These are phyloP conservation scores for Penicillium sp. DNA, from an alignment of 2,329 filamentous ascomycete species.

Conservation along the genomic window DNA sequence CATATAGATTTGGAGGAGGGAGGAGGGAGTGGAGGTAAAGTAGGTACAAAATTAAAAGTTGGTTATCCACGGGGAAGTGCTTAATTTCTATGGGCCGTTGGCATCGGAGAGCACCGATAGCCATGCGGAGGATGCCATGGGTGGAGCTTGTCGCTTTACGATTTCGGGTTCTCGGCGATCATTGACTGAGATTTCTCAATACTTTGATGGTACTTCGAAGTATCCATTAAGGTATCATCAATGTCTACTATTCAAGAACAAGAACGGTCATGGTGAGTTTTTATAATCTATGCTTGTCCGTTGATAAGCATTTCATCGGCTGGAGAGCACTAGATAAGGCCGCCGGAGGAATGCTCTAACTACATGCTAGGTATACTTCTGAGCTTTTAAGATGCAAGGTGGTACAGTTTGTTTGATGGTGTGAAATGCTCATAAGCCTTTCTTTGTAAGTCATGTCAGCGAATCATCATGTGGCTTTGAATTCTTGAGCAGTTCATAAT, in stretches of 20 bases:
- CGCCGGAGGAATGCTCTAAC: no score
- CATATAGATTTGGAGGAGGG: slow-evolving; percentile 7
- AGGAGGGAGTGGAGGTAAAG: not conserved
- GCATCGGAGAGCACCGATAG: slow-evolving; percentile 40
- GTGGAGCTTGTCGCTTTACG: not conserved
- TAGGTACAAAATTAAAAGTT: slow-evolving; percentile 1
- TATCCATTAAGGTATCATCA: no score
- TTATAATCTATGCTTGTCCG: not conserved
- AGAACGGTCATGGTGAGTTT: not conserved
- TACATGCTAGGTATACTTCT: no score
- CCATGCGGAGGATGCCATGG: slow-evolving; percentile 26
- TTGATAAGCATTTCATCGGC: not conserved
- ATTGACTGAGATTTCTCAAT: not conserved
- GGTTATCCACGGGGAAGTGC: not conserved
- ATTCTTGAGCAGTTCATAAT: no score
- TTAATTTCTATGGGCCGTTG: slow-evolving; percentile 20
- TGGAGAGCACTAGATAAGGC: not conserved
- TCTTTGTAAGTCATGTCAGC: no score
- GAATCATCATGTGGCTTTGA: no score
- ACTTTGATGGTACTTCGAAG: no score
- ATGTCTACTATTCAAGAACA: not conserved
- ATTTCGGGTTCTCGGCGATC: not conserved
- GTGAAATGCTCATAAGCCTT: no score
- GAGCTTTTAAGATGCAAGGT: no score
- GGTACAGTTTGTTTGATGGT: no score